Evolutionary conservation across 169 alveolate genomes (phyloP).

Genomic region (Plasmodium sp.): DNA sequence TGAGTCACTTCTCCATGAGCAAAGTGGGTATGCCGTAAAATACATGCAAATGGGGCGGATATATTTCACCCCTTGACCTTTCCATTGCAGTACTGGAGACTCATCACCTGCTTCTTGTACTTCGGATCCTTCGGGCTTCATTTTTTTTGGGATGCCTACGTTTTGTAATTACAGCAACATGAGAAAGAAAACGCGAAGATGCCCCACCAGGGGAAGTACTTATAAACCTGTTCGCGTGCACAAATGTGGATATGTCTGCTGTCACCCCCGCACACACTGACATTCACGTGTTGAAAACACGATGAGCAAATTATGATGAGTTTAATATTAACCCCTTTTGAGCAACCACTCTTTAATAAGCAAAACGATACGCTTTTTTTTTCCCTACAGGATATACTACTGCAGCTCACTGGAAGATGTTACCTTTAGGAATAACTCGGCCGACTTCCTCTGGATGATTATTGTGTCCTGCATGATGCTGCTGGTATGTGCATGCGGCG

Average conservation of each 20-base stretch:
- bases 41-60: neutral
- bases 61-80: neutral
- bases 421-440: slow-evolving; percentile 86
- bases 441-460: slow-evolving; percentile 91
- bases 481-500: slow-evolving; percentile 51
- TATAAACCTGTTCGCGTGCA: neutral
- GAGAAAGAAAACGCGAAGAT: slow-evolving; percentile 75
- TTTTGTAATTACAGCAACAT: slow-evolving; percentile 85
- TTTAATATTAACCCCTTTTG: neutral
- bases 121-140: slow-evolving; percentile 92
- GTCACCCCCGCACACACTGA: neutral
- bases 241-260: slow-evolving; percentile 43
- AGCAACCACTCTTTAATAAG: neutral
- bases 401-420: slow-evolving; percentile 87
- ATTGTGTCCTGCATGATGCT: slow-evolving; percentile 84
- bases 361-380: neutral
- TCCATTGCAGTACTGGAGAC: slow-evolving; percentile 89
- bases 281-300: neutral
- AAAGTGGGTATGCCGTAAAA: no score
- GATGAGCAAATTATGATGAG: neutral
- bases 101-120: slow-evolving; percentile 91
- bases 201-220: neutral
- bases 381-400: slow-evolving; percentile 78
- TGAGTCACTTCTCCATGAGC: neutral
- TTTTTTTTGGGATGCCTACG: slow-evolving; percentile 94